These are phyloP conservation scores for Toxoplasma gondii DNA, from an alignment of 169 alveolate species.

Conservation along the genomic window DNA sequence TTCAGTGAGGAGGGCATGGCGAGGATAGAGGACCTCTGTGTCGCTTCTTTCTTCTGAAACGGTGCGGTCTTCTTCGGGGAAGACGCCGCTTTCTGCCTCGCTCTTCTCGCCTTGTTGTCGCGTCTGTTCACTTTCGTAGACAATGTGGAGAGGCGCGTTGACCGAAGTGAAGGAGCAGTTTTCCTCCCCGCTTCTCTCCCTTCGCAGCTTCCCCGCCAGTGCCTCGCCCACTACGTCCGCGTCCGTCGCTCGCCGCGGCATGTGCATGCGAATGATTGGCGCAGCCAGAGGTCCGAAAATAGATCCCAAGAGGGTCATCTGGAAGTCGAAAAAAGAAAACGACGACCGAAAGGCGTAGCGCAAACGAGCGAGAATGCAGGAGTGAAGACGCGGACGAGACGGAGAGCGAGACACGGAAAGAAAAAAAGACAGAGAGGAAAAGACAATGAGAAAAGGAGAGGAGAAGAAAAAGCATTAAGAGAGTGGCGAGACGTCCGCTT, in stretches of 20 bases:
- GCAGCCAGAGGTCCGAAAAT: constrained; percentile 8
- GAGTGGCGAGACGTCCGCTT: background rate
- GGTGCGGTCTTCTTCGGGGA: no score
- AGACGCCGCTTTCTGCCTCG: background rate
- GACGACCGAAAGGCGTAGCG: no score
- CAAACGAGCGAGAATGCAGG: no score
- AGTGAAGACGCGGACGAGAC: no score
- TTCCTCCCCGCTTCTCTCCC: background rate
- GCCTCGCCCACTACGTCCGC: background rate
- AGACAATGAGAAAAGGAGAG: no score
- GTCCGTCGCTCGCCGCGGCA: background rate
- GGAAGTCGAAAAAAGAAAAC: background rate
- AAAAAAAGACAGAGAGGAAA: no score
- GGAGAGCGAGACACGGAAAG: no score
- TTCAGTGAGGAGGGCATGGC: background rate
- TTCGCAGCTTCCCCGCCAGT: background rate
- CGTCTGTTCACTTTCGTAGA: background rate
- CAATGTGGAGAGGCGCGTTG: background rate
- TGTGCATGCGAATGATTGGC: background rate
- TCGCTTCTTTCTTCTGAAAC: no score
- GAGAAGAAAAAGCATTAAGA: background rate
- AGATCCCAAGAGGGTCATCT: background rate
- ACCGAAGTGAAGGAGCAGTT: background rate
- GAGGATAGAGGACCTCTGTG: background rate
- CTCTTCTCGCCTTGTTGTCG: background rate